A percentile compares a stretch with the other conserved stretches of the same genome.
Conservation (phyloP, 805 yeast genomes). For the Huiozyma naganishii region DNA sequence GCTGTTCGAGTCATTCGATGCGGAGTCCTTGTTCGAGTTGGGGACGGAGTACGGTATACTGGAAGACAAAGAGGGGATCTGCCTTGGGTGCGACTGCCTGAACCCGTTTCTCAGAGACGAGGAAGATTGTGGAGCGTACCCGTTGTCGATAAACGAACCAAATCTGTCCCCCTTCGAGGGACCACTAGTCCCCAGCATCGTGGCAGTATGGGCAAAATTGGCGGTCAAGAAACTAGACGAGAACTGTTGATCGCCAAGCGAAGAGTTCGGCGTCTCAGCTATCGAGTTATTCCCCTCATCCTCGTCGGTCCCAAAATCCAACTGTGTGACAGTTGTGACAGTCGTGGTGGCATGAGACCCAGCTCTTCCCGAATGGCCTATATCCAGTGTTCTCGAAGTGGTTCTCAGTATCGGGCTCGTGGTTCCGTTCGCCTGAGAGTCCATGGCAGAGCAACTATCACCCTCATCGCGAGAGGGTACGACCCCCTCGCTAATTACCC, state of each 20-base stretch:
- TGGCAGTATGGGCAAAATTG: slow-evolving; percentile 29
- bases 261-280: neutral
- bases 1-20: slow-evolving; percentile 13
- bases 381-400: slow-evolving; percentile 10
- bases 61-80: slow-evolving; percentile 39
- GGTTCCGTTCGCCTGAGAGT: neutral
- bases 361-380: slow-evolving; percentile 6
- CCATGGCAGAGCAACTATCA: neutral
- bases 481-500: neutral
- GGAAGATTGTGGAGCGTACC: slow-evolving; percentile 30
- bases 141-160: slow-evolving; percentile 17
- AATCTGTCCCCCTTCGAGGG: slow-evolving; percentile 11
- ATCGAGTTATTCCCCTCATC: neutral
- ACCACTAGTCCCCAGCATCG: slow-evolving; percentile 15
- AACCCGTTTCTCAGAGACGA: slow-evolving; percentile 35
- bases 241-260: neutral
- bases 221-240: slow-evolving; percentile 23
- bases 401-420: slow-evolving; percentile 6
- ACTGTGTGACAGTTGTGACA: slow-evolving; percentile 22
- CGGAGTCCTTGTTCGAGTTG: slow-evolving; percentile 33
- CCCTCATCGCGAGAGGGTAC: too few relatives aligned
- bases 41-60: slow-evolving; percentile 66
- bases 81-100: slow-evolving; percentile 6
- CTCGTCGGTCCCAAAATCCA: slow-evolving; percentile 19
- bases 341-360: slow-evolving; percentile 14